phyloP scores from a whole-genome alignment of 331 rosid species.

The Malus hybrid region DNA sequence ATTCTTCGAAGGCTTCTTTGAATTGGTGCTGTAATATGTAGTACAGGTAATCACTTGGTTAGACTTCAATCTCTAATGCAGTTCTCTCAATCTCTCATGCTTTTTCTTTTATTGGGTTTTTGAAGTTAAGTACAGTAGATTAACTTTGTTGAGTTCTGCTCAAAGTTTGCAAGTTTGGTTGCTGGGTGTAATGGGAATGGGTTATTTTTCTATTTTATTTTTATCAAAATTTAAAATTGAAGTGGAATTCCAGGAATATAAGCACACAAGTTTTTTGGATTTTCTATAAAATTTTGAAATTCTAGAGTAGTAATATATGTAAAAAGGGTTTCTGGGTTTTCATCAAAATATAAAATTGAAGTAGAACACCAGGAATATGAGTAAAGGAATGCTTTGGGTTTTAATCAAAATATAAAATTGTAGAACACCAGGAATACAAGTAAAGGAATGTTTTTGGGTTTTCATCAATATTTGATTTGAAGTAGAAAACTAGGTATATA shows the following conservation, averaged over 20 bases:
- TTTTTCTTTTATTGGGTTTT: not conserved
- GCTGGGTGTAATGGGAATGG: not conserved
- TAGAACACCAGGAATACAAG: too few relatives aligned
- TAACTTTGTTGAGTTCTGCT: not conserved
- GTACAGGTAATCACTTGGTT: slow-evolving; percentile 26
- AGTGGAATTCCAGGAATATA: too few relatives aligned
- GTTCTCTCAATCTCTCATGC: slow-evolving; percentile 25
- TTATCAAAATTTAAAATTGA: too few relatives aligned
- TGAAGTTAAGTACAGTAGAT: not conserved
- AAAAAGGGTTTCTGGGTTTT: not conserved
- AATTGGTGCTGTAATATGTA: too few relatives aligned
- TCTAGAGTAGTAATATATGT: too few relatives aligned
- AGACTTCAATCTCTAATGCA: slow-evolving; percentile 32
- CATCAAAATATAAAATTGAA: not conserved
- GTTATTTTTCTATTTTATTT: too few relatives aligned
- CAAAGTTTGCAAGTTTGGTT: not conserved
- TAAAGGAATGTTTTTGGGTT: too few relatives aligned
- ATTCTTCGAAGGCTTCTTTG: too few relatives aligned
- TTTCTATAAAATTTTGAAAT: too few relatives aligned
- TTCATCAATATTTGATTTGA: not conserved
- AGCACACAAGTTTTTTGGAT: too few relatives aligned
- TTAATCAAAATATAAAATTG: too few relatives aligned
- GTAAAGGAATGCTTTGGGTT: too few relatives aligned
- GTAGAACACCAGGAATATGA: not conserved
- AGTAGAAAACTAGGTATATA: not conserved